Conservation (phyloP, 306 rosid species). For the Rosa rugosa region DNA sequence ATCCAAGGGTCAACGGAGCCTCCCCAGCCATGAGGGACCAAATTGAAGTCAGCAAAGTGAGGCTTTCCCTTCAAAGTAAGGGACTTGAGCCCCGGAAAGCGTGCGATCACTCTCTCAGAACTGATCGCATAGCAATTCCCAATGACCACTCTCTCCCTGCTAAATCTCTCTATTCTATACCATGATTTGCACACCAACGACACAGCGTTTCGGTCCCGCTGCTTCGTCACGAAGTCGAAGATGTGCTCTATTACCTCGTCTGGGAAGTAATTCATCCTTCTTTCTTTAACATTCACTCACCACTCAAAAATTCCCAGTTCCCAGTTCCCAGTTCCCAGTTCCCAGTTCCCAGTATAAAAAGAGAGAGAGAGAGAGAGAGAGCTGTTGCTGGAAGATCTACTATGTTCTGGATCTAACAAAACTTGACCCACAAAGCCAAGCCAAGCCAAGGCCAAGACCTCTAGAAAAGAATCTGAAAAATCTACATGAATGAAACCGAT, state of each 20-base stretch:
- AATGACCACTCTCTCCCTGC: conserved; percentile 66
- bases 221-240: conserved; percentile 66
- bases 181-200: conserved; percentile 87
- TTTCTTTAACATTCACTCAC: conserved; percentile 27
- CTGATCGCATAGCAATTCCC: conserved; percentile 87
- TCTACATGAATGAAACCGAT: not conserved
- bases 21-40: conserved; percentile 91
- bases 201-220: conserved; percentile 74
- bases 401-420: not conserved
- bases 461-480: conserved; percentile 4
- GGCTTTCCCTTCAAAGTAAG: conserved; percentile 90
- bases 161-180: conserved; percentile 74
- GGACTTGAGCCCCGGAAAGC: conserved; percentile 68
- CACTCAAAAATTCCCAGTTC: not conserved
- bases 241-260: conserved; percentile 92
- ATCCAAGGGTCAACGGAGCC: conserved; percentile 80
- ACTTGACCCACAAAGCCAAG: not conserved
- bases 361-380: too few relatives aligned
- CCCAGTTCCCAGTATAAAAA: conserved; percentile 1
- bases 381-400: not conserved
- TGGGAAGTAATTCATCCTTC: conserved; percentile 81
- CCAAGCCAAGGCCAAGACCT: not conserved
- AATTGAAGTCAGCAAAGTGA: conserved; percentile 93
- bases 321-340: too few relatives aligned
- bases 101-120: conserved; percentile 66